Percentiles rank a stretch among this genome's conserved stretches.
Evolutionary conservation across 1,139 yeast species (phyloP).

Genomic region (Diutina neorugosa): DNA sequence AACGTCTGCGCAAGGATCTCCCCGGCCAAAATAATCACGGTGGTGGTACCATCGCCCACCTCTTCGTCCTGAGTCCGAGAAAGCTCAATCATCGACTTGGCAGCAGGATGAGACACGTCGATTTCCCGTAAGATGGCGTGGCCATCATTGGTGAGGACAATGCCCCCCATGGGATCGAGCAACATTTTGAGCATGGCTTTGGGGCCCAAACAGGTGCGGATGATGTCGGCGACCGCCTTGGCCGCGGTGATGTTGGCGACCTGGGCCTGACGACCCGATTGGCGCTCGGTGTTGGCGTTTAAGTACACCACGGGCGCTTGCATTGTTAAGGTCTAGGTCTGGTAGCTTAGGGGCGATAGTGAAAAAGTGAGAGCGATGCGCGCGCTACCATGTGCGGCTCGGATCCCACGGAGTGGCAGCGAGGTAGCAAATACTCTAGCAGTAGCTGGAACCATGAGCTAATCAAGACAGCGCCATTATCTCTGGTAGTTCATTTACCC

Average conservation of each 20-base stretch:
- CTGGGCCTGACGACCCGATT: constrained; percentile 96
- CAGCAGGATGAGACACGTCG: constrained; percentile 95
- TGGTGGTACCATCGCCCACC: constrained; percentile 97
- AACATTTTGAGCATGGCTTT: constrained; percentile 98
- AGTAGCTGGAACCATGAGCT: too few species aligned
- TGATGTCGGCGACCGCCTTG: constrained; percentile 94
- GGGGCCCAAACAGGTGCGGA: constrained; percentile 98
- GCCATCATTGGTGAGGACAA: constrained; percentile 95
- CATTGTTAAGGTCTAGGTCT: too few species aligned
- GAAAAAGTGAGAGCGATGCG: neutral
- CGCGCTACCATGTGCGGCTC: neutral
- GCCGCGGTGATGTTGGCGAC: constrained; percentile 96
- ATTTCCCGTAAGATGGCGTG: constrained; percentile 86
- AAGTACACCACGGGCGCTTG: constrained; percentile 41
- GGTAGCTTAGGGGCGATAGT: neutral
- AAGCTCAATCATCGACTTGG: constrained; percentile 95
- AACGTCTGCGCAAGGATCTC: constrained; percentile 92
- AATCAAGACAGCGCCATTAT: too few species aligned
- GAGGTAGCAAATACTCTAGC: neutral
- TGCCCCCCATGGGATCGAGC: constrained; percentile 97
- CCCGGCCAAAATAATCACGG: constrained; percentile 91
- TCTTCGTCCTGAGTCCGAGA: constrained; percentile 98
- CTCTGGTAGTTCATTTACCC: too few species aligned
- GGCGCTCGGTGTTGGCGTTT: constrained; percentile 84
- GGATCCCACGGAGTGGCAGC: neutral